Evolutionary conservation across 805 yeast genomes (phyloP), one percentile per base, ranked within the genome.

Genomic region (Metschnikowia picachoensis): DNA sequence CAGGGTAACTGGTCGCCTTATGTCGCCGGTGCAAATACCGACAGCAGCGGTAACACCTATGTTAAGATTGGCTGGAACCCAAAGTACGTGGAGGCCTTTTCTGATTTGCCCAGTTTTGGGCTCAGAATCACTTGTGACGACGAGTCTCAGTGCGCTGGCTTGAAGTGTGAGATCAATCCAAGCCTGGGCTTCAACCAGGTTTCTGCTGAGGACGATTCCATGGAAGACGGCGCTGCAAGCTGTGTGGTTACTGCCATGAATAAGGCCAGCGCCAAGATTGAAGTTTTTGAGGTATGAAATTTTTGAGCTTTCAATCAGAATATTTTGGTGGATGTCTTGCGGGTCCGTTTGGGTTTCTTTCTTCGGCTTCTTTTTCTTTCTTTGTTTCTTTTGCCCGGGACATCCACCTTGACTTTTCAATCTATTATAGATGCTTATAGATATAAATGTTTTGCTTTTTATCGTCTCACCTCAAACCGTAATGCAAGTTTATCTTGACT

Each of bases 11-110:
- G 96, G 96, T 69, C 96, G 13, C 96, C 96, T 27, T 89, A 87
- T 57, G 96, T 90, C 52, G 95, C 94, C 13, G 97, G 97, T 53
- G 88, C 91, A 50, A 89, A 89, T 72, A 79, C 79, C 74, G 95
- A 87, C 63, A 66, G 64, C 50, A 67, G 60, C 48, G 84, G 87
- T 30, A 78, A 78, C 62, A 89, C 96, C 3, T 89, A 55, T 62
- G 87, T 87, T 53, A 90, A 87, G 68, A 79, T 89, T 62, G 96
- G 92, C 38, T 88, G 95, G 95, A 89, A 89, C 66, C 96, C 97
- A 13, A 77, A 85, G 46, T 87, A 87, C 65, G 64, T 86, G 57
- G 92, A 85, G 52, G 73, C 72, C 41, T 85, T 82, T 70, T 70
- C 72, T 51, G 65, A 73, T 57, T 70, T 66, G 51, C 96, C 95